Conservation (phyloP, 2,329 filamentous ascomycete species). For the Aspergillus flavus region DNA sequence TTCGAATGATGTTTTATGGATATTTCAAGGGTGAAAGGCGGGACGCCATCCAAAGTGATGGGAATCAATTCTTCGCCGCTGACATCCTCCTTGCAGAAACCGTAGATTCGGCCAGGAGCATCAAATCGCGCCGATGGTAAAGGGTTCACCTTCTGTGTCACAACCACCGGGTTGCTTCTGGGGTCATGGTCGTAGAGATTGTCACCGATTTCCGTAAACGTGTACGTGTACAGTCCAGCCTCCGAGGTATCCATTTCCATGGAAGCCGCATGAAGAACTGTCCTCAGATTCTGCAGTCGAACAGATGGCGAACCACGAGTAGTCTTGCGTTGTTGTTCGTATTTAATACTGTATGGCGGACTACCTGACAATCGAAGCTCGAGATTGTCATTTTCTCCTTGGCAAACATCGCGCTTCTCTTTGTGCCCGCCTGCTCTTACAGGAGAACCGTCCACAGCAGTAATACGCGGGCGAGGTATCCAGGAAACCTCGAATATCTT, state of each 20-base stretch:
- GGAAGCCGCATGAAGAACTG: conserved; percentile 73
- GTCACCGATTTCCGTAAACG: conserved; percentile 80
- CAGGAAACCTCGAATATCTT: conserved; percentile 79
- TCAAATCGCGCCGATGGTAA: conserved; percentile 80
- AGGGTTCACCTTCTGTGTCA: conserved; percentile 83
- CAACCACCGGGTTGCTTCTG: conserved; percentile 65
- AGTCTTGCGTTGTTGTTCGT: conserved; percentile 74
- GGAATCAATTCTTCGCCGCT: conserved; percentile 84
- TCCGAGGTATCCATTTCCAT: conserved; percentile 84
- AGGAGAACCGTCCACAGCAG: conserved; percentile 53
- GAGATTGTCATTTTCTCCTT: conserved; percentile 89
- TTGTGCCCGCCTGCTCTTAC: conserved; percentile 61
- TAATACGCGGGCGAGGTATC: conserved; percentile 77
- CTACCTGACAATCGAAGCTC: conserved; percentile 79
- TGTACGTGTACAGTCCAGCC: conserved; percentile 82
- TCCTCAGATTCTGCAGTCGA: conserved; percentile 72
- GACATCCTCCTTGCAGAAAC: conserved; percentile 86
- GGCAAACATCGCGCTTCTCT: conserved; percentile 81
- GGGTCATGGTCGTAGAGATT: conserved; percentile 78
- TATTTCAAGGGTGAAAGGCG: conserved; percentile 88
- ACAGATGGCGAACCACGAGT: conserved; percentile 66
- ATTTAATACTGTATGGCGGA: conserved; percentile 80
- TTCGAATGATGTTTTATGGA: conserved; percentile 90
- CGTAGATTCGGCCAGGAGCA: conserved; percentile 89
- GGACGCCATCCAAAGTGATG: conserved; percentile 76